A percentile compares a stretch with the other conserved stretches of the same genome.
phyloP scores from a whole-genome alignment of 2,329 filamentous ascomycete species.

The Monilinia vaccinii-corymbosi region DNA sequence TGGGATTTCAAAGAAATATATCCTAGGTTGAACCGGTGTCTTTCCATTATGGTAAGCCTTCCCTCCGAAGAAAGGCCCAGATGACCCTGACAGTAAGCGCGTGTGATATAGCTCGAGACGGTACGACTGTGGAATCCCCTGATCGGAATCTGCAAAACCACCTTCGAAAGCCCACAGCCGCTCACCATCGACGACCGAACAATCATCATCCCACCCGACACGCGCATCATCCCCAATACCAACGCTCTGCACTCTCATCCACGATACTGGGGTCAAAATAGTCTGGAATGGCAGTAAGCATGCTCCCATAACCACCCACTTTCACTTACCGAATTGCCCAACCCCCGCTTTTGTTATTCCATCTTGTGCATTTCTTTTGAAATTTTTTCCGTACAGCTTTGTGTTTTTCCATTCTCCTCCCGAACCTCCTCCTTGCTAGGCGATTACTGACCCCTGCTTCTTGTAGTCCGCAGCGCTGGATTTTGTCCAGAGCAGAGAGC shows the following conservation, averaged over 20 bases:
- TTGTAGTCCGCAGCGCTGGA: neutral
- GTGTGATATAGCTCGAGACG: neutral
- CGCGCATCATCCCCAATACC: neutral
- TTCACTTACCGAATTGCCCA: too few relatives aligned
- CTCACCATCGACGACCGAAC: neutral
- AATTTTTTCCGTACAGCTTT: neutral
- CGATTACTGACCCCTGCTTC: neutral
- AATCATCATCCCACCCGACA: neutral
- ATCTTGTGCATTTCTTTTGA: too few relatives aligned
- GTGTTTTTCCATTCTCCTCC: neutral
- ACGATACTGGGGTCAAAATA: neutral
- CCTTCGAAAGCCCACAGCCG: neutral
- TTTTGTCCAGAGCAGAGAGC: neutral
- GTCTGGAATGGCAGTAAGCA: neutral
- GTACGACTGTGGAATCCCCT: neutral
- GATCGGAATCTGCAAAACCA: neutral
- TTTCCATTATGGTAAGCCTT: conserved; percentile 30
- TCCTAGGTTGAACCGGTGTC: conserved; percentile 34
- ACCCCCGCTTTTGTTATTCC: too few relatives aligned
- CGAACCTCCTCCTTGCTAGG: neutral
- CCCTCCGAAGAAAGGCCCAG: neutral
- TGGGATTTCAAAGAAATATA: conserved; percentile 33
- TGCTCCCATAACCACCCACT: too few relatives aligned
- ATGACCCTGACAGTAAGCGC: neutral
- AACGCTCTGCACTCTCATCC: neutral